Percentiles rank a stretch among this genome's conserved stretches.
phyloP scores from a whole-genome alignment of 768 basidiomycete species.

The Mrakia blollopis region DNA sequence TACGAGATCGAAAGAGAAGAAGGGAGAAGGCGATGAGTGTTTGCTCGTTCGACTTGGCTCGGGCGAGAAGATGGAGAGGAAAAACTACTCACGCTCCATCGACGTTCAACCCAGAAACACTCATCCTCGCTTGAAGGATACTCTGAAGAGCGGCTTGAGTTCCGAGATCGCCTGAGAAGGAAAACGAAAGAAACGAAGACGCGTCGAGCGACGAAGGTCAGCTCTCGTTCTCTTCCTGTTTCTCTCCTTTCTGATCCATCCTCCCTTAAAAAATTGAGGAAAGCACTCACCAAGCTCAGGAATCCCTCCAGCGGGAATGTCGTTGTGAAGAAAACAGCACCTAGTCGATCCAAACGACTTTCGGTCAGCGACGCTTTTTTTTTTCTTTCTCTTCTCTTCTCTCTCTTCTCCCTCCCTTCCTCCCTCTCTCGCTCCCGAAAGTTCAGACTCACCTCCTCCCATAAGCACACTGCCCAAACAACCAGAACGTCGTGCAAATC shows the following conservation, averaged over 20 bases:
- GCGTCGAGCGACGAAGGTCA: neutral
- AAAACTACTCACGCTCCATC: neutral
- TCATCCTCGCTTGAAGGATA: slow-evolving; percentile 20
- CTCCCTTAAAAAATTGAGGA: too few relatives aligned
- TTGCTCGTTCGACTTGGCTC: neutral
- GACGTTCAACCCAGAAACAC: neutral
- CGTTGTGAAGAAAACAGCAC: slow-evolving; percentile 34
- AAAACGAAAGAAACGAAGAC: neutral
- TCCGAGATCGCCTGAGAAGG: slow-evolving; percentile 21
- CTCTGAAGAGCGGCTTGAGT: slow-evolving; percentile 21
- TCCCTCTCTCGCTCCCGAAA: neutral
- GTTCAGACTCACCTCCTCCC: slow-evolving; percentile 21
- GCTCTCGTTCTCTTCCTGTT: too few relatives aligned
- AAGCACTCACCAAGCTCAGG: slow-evolving; percentile 28
- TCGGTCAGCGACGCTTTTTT: too few relatives aligned
- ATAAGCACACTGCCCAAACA: slow-evolving; percentile 27
- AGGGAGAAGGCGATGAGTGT: neutral
- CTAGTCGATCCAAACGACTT: neutral
- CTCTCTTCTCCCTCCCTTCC: too few relatives aligned
- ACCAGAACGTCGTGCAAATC: slow-evolving; percentile 33
- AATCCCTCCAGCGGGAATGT: slow-evolving; percentile 29
- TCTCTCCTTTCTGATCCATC: too few relatives aligned
- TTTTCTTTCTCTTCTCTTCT: too few relatives aligned
- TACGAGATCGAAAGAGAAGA: neutral
- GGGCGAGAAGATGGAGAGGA: neutral